phyloP scores from a whole-genome alignment of 2,329 filamentous ascomycete genomes.

The Sarocladiaceae sp. region DNA sequence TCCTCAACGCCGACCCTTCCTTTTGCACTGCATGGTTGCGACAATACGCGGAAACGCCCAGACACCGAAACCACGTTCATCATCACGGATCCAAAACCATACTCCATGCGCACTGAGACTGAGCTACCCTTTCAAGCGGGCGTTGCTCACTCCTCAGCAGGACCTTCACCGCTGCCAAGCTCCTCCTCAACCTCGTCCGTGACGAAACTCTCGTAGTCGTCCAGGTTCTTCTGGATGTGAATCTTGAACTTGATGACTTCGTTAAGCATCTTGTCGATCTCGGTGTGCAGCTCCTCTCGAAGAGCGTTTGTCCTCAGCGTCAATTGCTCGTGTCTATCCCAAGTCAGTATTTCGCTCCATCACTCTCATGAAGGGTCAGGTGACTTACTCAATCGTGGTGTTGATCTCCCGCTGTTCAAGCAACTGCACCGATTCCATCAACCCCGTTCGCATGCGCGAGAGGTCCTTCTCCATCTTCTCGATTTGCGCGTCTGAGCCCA shows the following conservation, averaged over 20 bases:
- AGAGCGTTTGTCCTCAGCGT: conserved; percentile 78
- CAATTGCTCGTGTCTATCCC: conserved; percentile 76
- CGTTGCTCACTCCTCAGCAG: background rate
- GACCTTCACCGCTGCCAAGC: conserved; percentile 56
- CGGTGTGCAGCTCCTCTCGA: conserved; percentile 95
- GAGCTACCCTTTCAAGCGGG: background rate
- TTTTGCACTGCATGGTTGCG: background rate
- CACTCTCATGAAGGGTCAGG: background rate
- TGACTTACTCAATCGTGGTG: conserved; percentile 82
- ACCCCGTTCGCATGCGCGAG: conserved; percentile 80
- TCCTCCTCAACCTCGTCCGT: conserved; percentile 89
- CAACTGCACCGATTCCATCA: conserved; percentile 82
- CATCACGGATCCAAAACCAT: background rate
- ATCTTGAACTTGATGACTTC: conserved; percentile 99
- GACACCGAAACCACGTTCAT: background rate
- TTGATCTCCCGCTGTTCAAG: conserved; percentile 97
- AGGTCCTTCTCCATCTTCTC: conserved; percentile 99
- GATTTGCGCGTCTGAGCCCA: conserved; percentile 86
- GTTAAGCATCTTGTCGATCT: conserved; percentile 93
- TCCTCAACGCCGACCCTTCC: background rate
- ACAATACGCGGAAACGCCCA: background rate
- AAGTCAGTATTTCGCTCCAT: background rate
- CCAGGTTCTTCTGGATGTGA: conserved; percentile 85
- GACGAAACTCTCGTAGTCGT: conserved; percentile 92
- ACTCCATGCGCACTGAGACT: too few relatives aligned